A percentile compares a stretch with the other conserved stretches of the same genome.
These are phyloP conservation scores for Gaeumannomyces sp. DNA, from an alignment of 2,329 filamentous ascomycete genomes.

Conservation along the genomic window DNA sequence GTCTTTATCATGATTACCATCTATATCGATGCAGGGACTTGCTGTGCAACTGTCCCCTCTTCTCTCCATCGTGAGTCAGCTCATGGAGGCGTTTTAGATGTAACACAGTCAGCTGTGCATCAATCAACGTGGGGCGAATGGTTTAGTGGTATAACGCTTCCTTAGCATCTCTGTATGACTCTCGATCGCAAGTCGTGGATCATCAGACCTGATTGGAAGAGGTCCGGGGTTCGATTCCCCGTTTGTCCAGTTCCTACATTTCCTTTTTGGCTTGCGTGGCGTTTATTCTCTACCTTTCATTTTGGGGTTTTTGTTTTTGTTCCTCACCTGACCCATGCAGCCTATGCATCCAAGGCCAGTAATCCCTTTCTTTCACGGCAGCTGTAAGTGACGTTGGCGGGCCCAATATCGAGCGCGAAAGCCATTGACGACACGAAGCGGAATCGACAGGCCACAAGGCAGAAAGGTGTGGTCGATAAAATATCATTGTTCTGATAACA, in stretches of 20 bases:
- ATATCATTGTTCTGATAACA: background rate
- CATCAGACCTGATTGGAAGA: background rate
- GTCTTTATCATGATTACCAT: background rate
- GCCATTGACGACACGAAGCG: no score
- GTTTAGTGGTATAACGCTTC: conserved; percentile 1
- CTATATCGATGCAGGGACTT: background rate
- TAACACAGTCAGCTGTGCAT: background rate
- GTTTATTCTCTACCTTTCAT: no score
- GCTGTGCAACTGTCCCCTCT: no score
- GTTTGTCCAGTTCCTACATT: conserved; percentile 5
- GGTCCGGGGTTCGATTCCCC: conserved; percentile 10
- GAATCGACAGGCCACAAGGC: no score
- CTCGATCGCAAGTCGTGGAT: background rate
- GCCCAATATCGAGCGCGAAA: no score
- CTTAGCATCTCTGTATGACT: background rate
- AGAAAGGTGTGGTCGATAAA: background rate
- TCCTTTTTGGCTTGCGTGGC: background rate
- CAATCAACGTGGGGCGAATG: background rate
- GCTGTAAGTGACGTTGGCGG: no score
- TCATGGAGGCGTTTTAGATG: background rate
- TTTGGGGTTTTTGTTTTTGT: no score
- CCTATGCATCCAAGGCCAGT: no score
- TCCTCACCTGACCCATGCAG: no score
- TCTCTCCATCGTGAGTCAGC: background rate
- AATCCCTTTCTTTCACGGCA: no score